These are phyloP conservation scores for Forsythia viridissima DNA, from an alignment of 257 asterid species.

Conservation along the genomic window DNA sequence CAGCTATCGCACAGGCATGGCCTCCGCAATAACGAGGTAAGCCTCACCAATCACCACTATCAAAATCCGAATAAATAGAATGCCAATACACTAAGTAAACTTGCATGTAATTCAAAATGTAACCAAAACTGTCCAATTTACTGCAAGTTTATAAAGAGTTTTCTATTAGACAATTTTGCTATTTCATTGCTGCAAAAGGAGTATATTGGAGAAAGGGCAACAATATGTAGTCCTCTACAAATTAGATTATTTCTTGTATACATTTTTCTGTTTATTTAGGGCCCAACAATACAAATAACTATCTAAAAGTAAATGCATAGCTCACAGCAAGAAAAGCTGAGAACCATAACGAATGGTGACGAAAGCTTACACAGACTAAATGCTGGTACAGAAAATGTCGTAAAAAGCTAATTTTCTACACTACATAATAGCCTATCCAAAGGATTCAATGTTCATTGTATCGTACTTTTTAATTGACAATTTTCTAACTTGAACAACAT, in stretches of 20 bases:
- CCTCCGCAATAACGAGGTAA: no score
- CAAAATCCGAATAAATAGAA: no score
- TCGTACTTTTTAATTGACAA: neutral
- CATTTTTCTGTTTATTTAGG: slow-evolving; percentile 20
- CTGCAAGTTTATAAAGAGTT: no score
- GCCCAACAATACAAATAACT: slow-evolving; percentile 19
- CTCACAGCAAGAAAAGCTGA: slow-evolving; percentile 1
- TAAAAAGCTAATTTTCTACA: slow-evolving; percentile 15
- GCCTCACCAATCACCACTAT: no score
- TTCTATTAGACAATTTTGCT: neutral
- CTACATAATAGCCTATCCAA: neutral
- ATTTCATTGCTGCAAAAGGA: neutral
- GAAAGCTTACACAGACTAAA: slow-evolving; percentile 14
- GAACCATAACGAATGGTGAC: slow-evolving; percentile 19
- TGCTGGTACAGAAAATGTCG: slow-evolving; percentile 10
- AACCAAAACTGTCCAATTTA: neutral
- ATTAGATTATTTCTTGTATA: slow-evolving; percentile 1
- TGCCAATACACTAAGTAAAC: neutral
- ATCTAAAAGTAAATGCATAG: slow-evolving; percentile 17
- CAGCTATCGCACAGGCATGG: no score
- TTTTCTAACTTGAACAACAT: neutral
- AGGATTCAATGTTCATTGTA: neutral
- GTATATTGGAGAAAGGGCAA: no score
- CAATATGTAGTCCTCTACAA: slow-evolving; percentile 22
- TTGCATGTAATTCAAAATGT: neutral